Evolutionary conservation across 2,329 filamentous ascomycete species (phyloP).

Genomic region (Sclerotinia minor): DNA sequence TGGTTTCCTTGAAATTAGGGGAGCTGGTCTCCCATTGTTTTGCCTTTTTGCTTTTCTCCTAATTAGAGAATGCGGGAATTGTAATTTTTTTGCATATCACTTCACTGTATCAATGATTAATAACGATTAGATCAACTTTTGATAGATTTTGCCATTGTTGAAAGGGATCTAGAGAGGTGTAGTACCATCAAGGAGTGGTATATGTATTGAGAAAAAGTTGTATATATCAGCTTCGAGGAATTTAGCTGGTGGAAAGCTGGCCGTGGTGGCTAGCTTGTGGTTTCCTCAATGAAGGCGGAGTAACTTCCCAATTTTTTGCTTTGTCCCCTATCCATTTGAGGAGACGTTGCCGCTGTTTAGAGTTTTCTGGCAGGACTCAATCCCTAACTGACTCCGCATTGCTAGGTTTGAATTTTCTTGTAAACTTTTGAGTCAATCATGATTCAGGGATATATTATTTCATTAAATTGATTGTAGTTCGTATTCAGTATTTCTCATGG

Average conservation of each 20-base stretch:
- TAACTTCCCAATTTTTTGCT: neutral
- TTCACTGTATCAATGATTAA: too few species aligned
- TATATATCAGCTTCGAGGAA: neutral
- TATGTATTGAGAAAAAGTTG: too few species aligned
- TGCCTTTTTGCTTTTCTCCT: neutral
- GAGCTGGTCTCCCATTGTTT: neutral
- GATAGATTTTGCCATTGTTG: too few species aligned
- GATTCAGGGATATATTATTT: neutral
- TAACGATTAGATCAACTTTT: too few species aligned
- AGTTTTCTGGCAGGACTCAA: neutral
- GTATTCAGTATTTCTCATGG: neutral
- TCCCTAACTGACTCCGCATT: too few species aligned
- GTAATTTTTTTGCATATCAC: too few species aligned
- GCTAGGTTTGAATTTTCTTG: neutral
- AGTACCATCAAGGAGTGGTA: too few species aligned
- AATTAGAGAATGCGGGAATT: too few species aligned
- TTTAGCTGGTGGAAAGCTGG: neutral
- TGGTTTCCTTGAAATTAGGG: neutral
- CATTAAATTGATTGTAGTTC: too few species aligned
- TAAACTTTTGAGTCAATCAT: neutral
- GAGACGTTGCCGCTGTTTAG: neutral
- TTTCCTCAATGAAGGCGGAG: neutral
- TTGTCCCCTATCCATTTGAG: neutral
- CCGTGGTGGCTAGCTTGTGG: neutral
- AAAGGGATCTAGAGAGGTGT: too few species aligned